These are phyloP conservation scores for Onygenales sp. DNA, from an alignment of 2,329 filamentous ascomycete genomes.

Conservation along the genomic window DNA sequence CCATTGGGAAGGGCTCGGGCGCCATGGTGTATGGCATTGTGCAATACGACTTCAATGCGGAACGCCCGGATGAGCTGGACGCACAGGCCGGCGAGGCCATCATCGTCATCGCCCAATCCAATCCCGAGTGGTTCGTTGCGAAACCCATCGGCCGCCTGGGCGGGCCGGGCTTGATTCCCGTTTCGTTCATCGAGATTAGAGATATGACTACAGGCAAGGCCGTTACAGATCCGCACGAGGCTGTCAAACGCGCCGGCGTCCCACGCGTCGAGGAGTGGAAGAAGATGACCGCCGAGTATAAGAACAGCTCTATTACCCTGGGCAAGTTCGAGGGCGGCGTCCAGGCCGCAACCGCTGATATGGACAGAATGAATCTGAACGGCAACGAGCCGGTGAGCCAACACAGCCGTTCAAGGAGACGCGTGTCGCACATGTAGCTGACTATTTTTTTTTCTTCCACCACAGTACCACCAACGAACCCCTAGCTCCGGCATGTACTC, in stretches of 20 bases:
- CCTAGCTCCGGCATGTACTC: conserved; percentile 22
- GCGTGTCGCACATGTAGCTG: conserved; percentile 10
- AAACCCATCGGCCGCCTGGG: conserved; percentile 98
- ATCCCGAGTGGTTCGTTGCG: conserved; percentile 97
- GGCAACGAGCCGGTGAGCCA: conserved; percentile 41
- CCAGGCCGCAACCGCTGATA: conserved; percentile 56
- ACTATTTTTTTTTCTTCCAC: background rate
- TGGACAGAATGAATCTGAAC: conserved; percentile 71
- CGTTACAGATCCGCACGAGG: conserved; percentile 72
- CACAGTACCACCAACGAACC: conserved; percentile 29
- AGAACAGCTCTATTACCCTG: conserved; percentile 95
- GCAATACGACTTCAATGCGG: conserved; percentile 92
- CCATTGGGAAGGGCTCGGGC: conserved; percentile 48
- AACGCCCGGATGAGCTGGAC: conserved; percentile 90
- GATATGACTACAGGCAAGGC: conserved; percentile 84
- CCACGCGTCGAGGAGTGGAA: conserved; percentile 98
- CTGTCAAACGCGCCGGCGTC: conserved; percentile 79
- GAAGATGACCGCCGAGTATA: conserved; percentile 98
- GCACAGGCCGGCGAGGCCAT: conserved; percentile 93
- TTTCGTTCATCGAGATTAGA: conserved; percentile 91
- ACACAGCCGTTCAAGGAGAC: conserved; percentile 11
- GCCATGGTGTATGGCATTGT: conserved; percentile 96
- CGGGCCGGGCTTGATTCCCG: conserved; percentile 87
- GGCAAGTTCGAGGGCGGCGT: conserved; percentile 59
- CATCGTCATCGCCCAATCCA: conserved; percentile 96